phyloP scores from a whole-genome alignment of 225 moss, liverwort and hornwort genomes.

The Lunularia cruciata region DNA sequence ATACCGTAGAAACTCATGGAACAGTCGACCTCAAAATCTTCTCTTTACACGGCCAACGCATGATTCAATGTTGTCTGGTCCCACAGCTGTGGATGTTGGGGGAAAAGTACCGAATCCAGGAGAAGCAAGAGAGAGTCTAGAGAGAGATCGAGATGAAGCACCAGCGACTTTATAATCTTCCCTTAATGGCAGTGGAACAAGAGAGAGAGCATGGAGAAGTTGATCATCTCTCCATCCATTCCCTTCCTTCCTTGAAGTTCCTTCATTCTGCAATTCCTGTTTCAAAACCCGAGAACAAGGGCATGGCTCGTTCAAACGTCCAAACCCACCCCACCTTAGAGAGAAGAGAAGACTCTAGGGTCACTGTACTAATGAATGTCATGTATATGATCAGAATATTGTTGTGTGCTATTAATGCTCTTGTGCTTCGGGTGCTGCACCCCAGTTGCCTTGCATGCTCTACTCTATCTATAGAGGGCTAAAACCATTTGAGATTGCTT shows the following conservation, averaged over 20 bases:
- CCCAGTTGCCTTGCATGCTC: background rate
- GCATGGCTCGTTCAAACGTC: background rate
- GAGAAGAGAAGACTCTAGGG: conserved; percentile 1
- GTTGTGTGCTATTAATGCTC: background rate
- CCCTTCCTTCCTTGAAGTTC: too few species aligned
- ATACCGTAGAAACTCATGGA: too few species aligned
- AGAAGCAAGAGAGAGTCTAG: background rate
- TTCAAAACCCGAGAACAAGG: background rate
- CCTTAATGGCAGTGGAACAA: background rate
- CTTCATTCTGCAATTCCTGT: background rate
- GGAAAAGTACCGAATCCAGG: too few species aligned
- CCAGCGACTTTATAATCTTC: too few species aligned
- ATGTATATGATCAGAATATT: conserved; percentile 6
- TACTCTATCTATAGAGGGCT: conserved; percentile 2
- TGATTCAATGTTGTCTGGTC: background rate
- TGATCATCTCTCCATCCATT: background rate
- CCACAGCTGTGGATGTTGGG: background rate
- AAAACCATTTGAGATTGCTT: background rate
- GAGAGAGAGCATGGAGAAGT: background rate
- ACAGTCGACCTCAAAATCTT: too few species aligned
- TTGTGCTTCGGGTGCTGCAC: conserved; percentile 1
- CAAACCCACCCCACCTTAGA: background rate
- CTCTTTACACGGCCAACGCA: background rate
- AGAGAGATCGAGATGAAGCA: background rate
- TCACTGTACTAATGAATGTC: background rate